Percentiles rank a stretch among this genome's conserved stretches.
These are phyloP conservation scores for Pythium phragmitis DNA, from an alignment of 352 stramenopile species.

Conservation along the genomic window DNA sequence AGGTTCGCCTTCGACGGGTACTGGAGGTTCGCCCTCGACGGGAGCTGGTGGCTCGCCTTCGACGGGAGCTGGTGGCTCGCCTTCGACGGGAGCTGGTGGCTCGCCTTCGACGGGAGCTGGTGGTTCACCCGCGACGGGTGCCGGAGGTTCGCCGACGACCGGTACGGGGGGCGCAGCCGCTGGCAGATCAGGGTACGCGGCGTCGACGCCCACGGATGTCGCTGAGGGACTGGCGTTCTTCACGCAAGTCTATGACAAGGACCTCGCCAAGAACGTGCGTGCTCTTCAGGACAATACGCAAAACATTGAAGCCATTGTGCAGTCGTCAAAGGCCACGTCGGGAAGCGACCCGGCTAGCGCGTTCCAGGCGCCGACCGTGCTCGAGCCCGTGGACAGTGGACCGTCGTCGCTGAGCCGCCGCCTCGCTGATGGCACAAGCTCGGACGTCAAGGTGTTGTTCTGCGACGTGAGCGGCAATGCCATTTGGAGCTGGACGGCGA, in stretches of 20 bases:
- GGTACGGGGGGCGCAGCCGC: neutral
- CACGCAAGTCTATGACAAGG: conserved; percentile 50
- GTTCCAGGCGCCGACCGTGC: conserved; percentile 54
- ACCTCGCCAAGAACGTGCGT: conserved; percentile 44
- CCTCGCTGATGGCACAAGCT: conserved; percentile 33
- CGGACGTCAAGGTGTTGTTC: conserved; percentile 55
- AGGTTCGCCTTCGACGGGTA: neutral
- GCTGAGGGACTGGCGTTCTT: conserved; percentile 42
- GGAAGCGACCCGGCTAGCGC: conserved; percentile 83
- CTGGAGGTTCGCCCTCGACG: conserved; percentile 1
- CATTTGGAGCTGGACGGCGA: conserved; percentile 69
- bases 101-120: neutral
- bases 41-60: neutral
- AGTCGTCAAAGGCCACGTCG: conserved; percentile 66
- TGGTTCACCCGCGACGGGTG: conserved; percentile 9
- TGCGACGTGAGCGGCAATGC: conserved; percentile 72
- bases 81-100: neutral
- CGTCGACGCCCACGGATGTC: conserved; percentile 19
- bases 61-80: neutral
- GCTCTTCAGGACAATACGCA: conserved; percentile 50
- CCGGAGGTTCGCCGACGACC: neutral
- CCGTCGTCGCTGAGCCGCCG: conserved; percentile 36
- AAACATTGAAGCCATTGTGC: conserved; percentile 55
- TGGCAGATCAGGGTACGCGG: conserved; percentile 8
- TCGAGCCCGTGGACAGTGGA: conserved; percentile 34